Percentiles rank a stretch among this genome's conserved stretches.
Evolutionary conservation across 148 eudicot genomes (phyloP).

Genomic region (Rhododendron williamsianum): DNA sequence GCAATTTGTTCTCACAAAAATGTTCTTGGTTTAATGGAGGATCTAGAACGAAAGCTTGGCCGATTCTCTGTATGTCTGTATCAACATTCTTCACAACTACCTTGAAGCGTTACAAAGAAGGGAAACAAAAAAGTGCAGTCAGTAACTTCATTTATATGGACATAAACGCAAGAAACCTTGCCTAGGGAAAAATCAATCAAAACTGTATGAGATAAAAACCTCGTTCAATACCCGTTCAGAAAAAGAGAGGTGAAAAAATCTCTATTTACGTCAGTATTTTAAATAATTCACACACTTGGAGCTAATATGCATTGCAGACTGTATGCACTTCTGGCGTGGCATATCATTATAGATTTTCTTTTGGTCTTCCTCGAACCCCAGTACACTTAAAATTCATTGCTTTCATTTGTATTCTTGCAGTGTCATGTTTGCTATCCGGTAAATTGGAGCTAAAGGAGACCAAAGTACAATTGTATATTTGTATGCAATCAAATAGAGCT

Average conservation of each 20-base stretch:
- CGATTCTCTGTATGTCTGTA: conserved; percentile 45
- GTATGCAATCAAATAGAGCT: neutral
- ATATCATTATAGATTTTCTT: neutral
- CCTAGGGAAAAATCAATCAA: neutral
- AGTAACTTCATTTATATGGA: neutral
- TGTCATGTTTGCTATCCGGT: neutral
- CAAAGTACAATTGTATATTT: neutral
- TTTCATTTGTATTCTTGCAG: neutral
- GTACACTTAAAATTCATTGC: neutral
- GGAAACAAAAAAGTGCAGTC: neutral
- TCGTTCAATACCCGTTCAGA: neutral
- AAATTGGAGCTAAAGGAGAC: neutral
- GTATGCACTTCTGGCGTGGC: neutral
- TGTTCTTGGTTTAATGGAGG: conserved; percentile 44
- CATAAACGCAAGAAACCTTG: neutral
- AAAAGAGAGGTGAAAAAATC: neutral
- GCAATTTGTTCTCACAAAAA: conserved; percentile 21
- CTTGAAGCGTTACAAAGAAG: conserved; percentile 25
- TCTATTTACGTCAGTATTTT: neutral
- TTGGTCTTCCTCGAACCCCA: neutral
- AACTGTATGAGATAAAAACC: neutral
- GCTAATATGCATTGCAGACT: neutral
- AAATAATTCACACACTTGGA: neutral
- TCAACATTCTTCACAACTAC: conserved; percentile 55
- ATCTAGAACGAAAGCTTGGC: conserved; percentile 73